A percentile compares a stretch with the other conserved stretches of the same genome.
phyloP scores from a whole-genome alignment of 768 basidiomycete species.

The Hortiboletus campestris region DNA sequence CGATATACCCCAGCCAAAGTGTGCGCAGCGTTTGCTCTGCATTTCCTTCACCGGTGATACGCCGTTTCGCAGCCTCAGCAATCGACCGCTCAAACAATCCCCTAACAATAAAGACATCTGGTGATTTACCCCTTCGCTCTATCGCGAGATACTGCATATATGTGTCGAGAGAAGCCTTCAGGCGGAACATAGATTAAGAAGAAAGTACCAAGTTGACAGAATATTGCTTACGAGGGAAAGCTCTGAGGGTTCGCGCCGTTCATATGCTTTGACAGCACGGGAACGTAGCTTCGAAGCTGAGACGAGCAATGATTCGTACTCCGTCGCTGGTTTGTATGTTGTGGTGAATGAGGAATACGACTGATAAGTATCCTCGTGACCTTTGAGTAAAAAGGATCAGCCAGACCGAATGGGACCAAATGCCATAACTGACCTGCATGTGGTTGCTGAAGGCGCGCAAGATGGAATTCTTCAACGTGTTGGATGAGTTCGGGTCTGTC shows the following conservation, averaged over 20 bases:
- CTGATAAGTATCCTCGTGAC: slow-evolving; percentile 77
- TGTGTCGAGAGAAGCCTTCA: slow-evolving; percentile 47
- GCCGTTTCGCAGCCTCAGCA: slow-evolving; percentile 61
- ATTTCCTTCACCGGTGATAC: slow-evolving; percentile 51
- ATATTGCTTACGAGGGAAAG: slow-evolving; percentile 48
- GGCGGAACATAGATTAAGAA: slow-evolving; percentile 15
- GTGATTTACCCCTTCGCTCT: slow-evolving; percentile 60
- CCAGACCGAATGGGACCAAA: background rate
- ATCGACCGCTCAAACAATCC: slow-evolving; percentile 74
- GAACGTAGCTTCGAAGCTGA: slow-evolving; percentile 71
- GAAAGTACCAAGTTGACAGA: background rate
- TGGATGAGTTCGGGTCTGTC: slow-evolving; percentile 45
- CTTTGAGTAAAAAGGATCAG: slow-evolving; percentile 38
- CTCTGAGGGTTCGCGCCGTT: slow-evolving; percentile 65
- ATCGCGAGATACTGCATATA: slow-evolving; percentile 62
- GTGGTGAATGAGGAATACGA: slow-evolving; percentile 90
- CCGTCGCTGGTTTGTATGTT: slow-evolving; percentile 62
- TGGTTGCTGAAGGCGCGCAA: slow-evolving; percentile 70
- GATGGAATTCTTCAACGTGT: slow-evolving; percentile 54
- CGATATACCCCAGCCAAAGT: slow-evolving; percentile 76
- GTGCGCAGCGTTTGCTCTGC: slow-evolving; percentile 57
- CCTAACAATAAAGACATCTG: slow-evolving; percentile 54
- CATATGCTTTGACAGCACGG: slow-evolving; percentile 56
- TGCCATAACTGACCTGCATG: slow-evolving; percentile 58
- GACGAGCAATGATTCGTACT: slow-evolving; percentile 77